Percentiles rank a stretch among this genome's conserved stretches.
These are phyloP conservation scores for Pseudogymnoascus sp. DNA, from an alignment of 2,329 filamentous ascomycete genomes.

Conservation along the genomic window DNA sequence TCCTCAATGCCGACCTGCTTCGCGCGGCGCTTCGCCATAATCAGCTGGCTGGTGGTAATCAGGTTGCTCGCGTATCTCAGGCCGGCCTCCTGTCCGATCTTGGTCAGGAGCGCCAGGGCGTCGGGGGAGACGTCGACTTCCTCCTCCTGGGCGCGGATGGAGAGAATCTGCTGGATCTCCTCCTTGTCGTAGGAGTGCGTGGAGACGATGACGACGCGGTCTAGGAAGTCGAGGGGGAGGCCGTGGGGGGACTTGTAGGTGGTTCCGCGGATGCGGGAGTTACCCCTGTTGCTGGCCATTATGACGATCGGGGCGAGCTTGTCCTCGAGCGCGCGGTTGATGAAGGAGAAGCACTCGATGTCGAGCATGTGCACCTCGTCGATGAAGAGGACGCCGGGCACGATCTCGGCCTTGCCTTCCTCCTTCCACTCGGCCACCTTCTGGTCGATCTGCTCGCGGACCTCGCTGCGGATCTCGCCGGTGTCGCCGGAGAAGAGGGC, in stretches of 20 bases:
- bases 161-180: constrained; percentile 86
- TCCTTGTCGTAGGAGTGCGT: constrained; percentile 77
- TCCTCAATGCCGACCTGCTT: constrained; percentile 81
- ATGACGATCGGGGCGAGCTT: constrained; percentile 96
- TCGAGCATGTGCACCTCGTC: constrained; percentile 99
- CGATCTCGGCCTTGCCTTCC: constrained; percentile 96
- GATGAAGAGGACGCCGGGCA: constrained; percentile 94
- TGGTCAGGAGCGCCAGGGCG: constrained; percentile 85
- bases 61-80: constrained; percentile 96
- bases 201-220: constrained; percentile 92
- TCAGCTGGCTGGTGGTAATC: constrained; percentile 86
- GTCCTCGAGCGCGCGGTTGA: constrained; percentile 93
- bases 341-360: constrained; percentile 97
- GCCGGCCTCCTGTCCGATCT: constrained; percentile 89
- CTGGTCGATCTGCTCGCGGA: constrained; percentile 97
- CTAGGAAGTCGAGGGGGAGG: constrained; percentile 88
- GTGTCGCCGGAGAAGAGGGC: constrained; percentile 97
- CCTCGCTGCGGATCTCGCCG: constrained; percentile 93
- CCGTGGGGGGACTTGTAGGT: constrained; percentile 91
- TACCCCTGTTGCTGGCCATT: constrained; percentile 95
- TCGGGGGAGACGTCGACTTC: constrained; percentile 88
- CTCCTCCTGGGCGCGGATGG: constrained; percentile 90
- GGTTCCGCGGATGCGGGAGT: constrained; percentile 86
- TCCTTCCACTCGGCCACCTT: constrained; percentile 99
- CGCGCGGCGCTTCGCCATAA: constrained; percentile 76